phyloP scores from a whole-genome alignment of 495 filamentous ascomycete genomes.

The Durotheca rogersii region DNA sequence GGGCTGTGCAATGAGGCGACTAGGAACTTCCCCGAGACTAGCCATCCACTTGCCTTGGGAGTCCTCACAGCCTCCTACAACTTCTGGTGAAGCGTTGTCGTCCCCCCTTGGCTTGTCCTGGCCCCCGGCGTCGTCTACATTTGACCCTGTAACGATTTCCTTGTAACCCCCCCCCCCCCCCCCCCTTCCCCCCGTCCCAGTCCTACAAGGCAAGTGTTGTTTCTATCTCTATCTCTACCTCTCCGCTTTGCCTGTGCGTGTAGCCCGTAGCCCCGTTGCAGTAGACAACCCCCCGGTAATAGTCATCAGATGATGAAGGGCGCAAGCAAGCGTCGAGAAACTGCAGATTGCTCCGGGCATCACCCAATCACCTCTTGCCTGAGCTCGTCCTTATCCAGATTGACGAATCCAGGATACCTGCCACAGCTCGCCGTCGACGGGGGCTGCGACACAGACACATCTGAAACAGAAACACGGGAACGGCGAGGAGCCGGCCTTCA shows the following conservation, averaged over 20 bases:
- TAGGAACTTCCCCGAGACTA: constrained; percentile 14
- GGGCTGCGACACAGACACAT: constrained; percentile 13
- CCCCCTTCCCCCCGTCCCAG: no score
- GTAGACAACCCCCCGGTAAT: no score
- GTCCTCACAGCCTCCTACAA: constrained; percentile 13
- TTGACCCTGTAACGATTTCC: background rate
- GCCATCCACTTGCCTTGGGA: background rate
- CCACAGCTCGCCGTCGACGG: background rate
- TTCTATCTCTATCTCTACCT: background rate
- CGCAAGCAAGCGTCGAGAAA: constrained; percentile 4
- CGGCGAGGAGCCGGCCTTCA: constrained; percentile 5
- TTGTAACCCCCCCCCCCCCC: no score
- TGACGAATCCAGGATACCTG: constrained; percentile 1
- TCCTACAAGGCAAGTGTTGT: no score
- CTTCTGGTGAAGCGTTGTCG: constrained; percentile 9
- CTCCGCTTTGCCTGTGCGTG: background rate
- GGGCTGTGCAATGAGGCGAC: constrained; percentile 7
- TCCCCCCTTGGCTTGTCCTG: constrained; percentile 19
- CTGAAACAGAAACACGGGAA: constrained; percentile 26
- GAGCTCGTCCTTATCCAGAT: constrained; percentile 19
- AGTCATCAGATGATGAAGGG: constrained; percentile 4
- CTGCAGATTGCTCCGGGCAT: constrained; percentile 4
- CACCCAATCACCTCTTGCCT: constrained; percentile 13
- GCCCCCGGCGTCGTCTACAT: constrained; percentile 10
- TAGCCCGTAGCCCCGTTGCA: no score